These are phyloP conservation scores for Gnomoniopsis sp. DNA, from an alignment of 2,329 filamentous ascomycete genomes.

Conservation along the genomic window DNA sequence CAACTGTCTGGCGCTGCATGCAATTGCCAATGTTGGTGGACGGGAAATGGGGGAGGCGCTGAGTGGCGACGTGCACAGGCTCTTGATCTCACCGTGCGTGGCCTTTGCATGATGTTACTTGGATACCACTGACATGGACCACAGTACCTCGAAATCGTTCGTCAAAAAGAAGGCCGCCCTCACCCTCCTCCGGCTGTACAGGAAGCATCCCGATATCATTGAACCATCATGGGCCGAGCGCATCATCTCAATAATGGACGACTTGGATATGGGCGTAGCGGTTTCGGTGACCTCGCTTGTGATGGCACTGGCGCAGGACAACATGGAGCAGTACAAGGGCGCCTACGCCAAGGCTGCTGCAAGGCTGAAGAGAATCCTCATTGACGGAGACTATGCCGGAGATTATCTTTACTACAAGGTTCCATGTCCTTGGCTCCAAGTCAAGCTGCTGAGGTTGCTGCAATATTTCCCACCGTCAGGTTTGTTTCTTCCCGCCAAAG, in stretches of 20 bases:
- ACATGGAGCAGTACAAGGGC: conserved; percentile 89
- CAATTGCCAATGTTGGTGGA: conserved; percentile 95
- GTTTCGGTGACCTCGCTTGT: conserved; percentile 94
- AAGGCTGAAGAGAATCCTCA: conserved; percentile 81
- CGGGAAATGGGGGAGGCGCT: conserved; percentile 96
- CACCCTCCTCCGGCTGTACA: conserved; percentile 87
- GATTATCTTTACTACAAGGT: conserved; percentile 99
- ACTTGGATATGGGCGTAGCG: conserved; percentile 87
- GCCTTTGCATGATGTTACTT: not conserved
- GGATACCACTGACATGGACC: conserved; percentile 5
- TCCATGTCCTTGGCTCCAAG: conserved; percentile 97
- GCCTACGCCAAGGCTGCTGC: conserved; percentile 92
- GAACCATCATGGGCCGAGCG: conserved; percentile 96
- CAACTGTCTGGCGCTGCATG: conserved; percentile 94
- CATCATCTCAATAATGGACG: conserved; percentile 98
- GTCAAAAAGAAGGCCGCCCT: conserved; percentile 99
- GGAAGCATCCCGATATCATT: conserved; percentile 90
- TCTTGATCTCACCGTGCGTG: conserved; percentile 87
- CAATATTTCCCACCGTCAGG: conserved; percentile 96
- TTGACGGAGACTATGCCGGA: conserved; percentile 82
- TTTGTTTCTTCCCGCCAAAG: not conserved
- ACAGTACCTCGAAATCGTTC: conserved; percentile 78
- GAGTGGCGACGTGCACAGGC: conserved; percentile 84
- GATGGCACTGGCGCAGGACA: conserved; percentile 91
- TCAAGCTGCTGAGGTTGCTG: conserved; percentile 85